A percentile compares a stretch with the other conserved stretches of the same genome.
phyloP scores from a whole-genome alignment of 257 asterid species.

The Solanum medicagineum region DNA sequence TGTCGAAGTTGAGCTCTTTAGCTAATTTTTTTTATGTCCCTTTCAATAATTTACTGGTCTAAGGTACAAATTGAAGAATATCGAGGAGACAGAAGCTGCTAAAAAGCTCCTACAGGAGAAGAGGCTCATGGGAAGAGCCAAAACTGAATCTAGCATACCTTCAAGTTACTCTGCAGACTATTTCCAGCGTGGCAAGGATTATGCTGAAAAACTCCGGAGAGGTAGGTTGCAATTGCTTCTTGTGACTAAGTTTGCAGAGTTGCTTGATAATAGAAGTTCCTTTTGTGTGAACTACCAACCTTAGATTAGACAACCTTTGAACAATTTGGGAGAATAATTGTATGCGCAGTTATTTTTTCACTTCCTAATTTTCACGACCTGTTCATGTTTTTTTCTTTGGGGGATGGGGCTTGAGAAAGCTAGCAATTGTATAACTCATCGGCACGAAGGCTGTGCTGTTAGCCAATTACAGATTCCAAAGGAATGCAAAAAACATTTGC shows the following conservation, averaged over 20 bases:
- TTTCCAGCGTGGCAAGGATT: constrained; percentile 79
- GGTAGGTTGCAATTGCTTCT: constrained; percentile 33
- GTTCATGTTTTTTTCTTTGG: background rate
- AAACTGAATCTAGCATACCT: constrained; percentile 54
- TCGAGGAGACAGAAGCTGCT: constrained; percentile 99
- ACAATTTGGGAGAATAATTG: background rate
- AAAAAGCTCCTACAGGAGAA: constrained; percentile 91
- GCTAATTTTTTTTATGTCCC: background rate
- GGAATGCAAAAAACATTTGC: background rate
- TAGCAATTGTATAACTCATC: background rate
- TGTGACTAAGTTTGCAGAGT: background rate
- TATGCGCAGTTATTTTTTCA: background rate
- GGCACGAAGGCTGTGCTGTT: background rate
- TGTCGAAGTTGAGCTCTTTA: background rate
- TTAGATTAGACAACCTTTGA: background rate
- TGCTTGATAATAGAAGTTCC: background rate
- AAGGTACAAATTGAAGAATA: constrained; percentile 79
- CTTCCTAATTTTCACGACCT: background rate
- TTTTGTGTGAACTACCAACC: background rate
- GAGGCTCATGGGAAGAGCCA: constrained; percentile 66
- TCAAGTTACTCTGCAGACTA: constrained; percentile 88
- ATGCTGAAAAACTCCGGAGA: constrained; percentile 71
- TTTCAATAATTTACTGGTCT: constrained; percentile 4
- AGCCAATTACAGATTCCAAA: background rate
- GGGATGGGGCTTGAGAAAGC: background rate